These are phyloP conservation scores for Trichaptum fuscoviolaceum DNA, from an alignment of 768 basidiomycete species.

Conservation along the genomic window DNA sequence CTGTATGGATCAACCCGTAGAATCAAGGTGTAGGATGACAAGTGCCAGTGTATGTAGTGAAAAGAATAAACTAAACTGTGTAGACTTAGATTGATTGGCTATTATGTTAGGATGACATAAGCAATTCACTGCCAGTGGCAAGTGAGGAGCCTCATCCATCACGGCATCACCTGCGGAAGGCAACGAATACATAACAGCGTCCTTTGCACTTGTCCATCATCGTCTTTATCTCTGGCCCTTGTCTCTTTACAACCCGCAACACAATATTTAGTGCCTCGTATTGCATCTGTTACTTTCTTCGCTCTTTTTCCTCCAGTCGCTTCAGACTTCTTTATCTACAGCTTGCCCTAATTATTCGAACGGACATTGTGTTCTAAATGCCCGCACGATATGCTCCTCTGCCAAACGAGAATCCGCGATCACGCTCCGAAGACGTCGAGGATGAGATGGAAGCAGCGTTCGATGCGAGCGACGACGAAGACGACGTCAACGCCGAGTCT, in stretches of 20 bases:
- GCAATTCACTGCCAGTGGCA: too few species aligned
- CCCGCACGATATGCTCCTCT: slow-evolving; percentile 65
- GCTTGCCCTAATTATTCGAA: background rate
- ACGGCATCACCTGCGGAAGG: background rate
- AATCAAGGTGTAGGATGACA: background rate
- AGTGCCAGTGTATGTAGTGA: background rate
- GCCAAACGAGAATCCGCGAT: slow-evolving; percentile 41
- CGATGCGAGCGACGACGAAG: slow-evolving; percentile 71
- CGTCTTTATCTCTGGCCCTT: background rate
- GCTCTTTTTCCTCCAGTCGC: slow-evolving; percentile 1
- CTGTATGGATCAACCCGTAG: slow-evolving; percentile 43
- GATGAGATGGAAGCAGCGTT: slow-evolving; percentile 86
- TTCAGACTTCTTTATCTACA: background rate
- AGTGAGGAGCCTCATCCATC: too few species aligned
- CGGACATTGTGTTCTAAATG: slow-evolving; percentile 23
- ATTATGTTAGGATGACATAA: background rate
- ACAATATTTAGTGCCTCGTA: background rate
- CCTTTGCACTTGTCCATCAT: background rate
- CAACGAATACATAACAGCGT: background rate
- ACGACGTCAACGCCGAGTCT: slow-evolving; percentile 40
- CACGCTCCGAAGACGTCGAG: slow-evolving; percentile 37
- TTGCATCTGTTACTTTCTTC: background rate
- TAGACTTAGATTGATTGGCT: background rate
- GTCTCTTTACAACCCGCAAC: background rate
- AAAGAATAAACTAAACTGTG: background rate